Base-by-base conservation (phyloP, 306 rosid species). In the Mimosa bimucronata region DNA sequence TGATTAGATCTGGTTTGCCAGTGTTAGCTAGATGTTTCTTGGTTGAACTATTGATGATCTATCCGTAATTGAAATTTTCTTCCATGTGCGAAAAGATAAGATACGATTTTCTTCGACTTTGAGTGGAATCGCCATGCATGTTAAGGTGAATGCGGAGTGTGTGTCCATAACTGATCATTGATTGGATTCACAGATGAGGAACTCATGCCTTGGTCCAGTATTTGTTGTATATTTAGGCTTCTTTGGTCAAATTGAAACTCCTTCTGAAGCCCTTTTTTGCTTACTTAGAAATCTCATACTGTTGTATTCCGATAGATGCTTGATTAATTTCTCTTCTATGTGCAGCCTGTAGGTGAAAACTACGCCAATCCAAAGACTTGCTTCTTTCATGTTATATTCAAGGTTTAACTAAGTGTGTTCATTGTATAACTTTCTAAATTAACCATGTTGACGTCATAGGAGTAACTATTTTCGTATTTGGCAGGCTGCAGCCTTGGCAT, bases 351-450 rank as follows among this genome's bases (percentile, higher is more conserved):
- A 38, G 93, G 88, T 86, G 98, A 95, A 88, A 93, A 93, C 87
- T 95, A 95, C 71, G 98, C 97, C 45, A 95, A 91, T 84, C 99
- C 97, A 41, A 91, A 82, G 88, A 96, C 98, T 30, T 96, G 98
- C 76, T 88, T 96, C 88, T 96, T 96, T 83, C 99, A 96, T 76
- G 98, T 91, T 81, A 87, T 96, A 70, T 96, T 93, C 92, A 96
- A 96, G 99, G 99, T 96, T 80, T 71, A 2, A 72, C 50, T 11
- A 15, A 38, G 72, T 70, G 52, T 70, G 37, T 73, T 74, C 31
- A 21, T n/a, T 18, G 6, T 61, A 0, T 30, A 2, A 26, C 9
- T 58, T 25, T 31, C 30, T 58, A 46, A 62, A 37, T 23, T 42
- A 58, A 58, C 50, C 66, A 37, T 45, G 26, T 88, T 84, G 31